A percentile compares a stretch with the other conserved stretches of the same genome.
These are phyloP conservation scores for Dactylonectria macrodidyma DNA, from an alignment of 2,329 filamentous ascomycete genomes.

Conservation along the genomic window DNA sequence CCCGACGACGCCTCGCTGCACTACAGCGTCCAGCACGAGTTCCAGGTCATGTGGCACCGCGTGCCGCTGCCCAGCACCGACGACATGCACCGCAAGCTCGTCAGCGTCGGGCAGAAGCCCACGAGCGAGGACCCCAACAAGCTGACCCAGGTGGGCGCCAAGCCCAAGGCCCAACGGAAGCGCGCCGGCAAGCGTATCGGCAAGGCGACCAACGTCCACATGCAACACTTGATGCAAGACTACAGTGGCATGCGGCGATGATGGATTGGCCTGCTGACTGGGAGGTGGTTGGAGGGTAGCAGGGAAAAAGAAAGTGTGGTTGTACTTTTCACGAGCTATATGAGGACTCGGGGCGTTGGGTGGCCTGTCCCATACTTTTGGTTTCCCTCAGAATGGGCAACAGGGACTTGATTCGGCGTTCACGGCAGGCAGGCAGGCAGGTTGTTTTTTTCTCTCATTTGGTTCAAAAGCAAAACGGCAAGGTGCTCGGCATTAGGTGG, in stretches of 20 bases:
- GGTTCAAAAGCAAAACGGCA: conserved; percentile 15
- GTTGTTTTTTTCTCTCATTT: not conserved
- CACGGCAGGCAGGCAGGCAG: conserved; percentile 2
- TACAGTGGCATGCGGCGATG: conserved; percentile 67
- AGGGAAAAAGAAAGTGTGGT: not conserved
- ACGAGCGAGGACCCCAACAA: conserved; percentile 83
- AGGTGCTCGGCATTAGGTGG: conserved; percentile 17
- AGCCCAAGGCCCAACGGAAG: conserved; percentile 82
- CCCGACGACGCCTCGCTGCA: conserved; percentile 85
- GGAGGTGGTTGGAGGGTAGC: not conserved
- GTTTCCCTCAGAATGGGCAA: conserved; percentile 5
- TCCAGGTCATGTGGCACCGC: conserved; percentile 86
- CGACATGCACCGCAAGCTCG: conserved; percentile 83
- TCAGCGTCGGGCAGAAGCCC: conserved; percentile 85
- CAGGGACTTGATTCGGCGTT: conserved; percentile 14
- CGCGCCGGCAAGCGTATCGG: conserved; percentile 75
- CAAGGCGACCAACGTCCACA: conserved; percentile 90
- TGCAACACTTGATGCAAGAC: conserved; percentile 86
- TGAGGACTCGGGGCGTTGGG: conserved; percentile 6
- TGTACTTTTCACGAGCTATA: not conserved
- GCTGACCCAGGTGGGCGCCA: conserved; percentile 61
- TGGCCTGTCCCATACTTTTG: conserved; percentile 9
- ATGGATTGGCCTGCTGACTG: conserved; percentile 9
- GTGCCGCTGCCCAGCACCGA: conserved; percentile 82
- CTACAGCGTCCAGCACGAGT: conserved; percentile 84